Base-by-base conservation (phyloP, 495 filamentous ascomycete species). In the Penicillium chermesinum region DNA sequence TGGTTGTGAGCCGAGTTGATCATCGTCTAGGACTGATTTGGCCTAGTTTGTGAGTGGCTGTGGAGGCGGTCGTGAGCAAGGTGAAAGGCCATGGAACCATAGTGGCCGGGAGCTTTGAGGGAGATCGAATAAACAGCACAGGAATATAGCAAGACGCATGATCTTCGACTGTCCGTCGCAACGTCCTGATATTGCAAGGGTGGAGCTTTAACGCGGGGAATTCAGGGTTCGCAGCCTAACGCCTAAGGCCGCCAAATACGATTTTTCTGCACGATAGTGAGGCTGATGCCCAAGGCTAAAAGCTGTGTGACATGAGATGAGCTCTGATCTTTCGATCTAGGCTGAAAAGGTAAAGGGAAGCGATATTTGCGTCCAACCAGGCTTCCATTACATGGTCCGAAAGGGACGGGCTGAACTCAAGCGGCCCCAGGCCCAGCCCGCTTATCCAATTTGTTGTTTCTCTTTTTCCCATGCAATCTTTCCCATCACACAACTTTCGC, bases 371-470 rank as follows among this genome's bases (percentile, higher is more conserved):
- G n/a, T n/a, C 25, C 25, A 30, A 30, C 25, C 25, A 10, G 25
- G 4, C 25, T 4, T 30, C 4, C 5, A 10, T 30, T 30, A 30
- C 5, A 4, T 30, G 25, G n/a, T n/a, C n/a, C n/a, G n/a, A n/a
- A n/a, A n/a, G 25, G 25, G 25, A 30, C 25, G 25, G 25, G 25
- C 25, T 30, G 25, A 30, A 30, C 25, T 30, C 4, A 10, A 30
- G 25, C 25, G 25, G 30, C n/a, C n/a, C n/a, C n/a, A 44, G 42
- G 42, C 42, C 52, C 47, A 55, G 47, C 39, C 57, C 57, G 57
- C 57, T 54, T 51, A 60, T 54, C 50, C 54, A 53, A 54, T 51
- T 54, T 61, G 57, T 54, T 61, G 57, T 61, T 57, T 61, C 52
- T 58, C 55, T 55, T 61, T 61, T 61, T 61, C 55, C 48, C 53